These are phyloP conservation scores for Datisca glomerata DNA, from an alignment of 306 rosid species.

Conservation along the genomic window DNA sequence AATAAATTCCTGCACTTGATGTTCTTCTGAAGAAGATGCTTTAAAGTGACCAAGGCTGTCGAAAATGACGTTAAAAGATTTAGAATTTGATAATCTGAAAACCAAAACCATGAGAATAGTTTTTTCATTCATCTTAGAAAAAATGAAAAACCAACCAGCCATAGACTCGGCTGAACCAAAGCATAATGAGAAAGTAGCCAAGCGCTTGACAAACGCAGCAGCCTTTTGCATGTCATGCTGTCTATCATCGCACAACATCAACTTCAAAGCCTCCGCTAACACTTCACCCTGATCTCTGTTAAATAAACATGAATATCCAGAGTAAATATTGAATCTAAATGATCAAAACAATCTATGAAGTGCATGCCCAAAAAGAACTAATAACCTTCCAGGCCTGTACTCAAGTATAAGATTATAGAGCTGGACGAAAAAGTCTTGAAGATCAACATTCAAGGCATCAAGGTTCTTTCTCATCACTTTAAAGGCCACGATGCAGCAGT, in stretches of 20 bases:
- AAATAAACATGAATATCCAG: no score
- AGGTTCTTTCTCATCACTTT: conserved; percentile 93
- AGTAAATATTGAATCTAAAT: no score
- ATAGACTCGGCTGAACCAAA: conserved; percentile 81
- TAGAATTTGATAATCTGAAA: conserved; percentile 7
- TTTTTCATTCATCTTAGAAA: not conserved
- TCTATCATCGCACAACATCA: conserved; percentile 90
- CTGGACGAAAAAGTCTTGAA: conserved; percentile 79
- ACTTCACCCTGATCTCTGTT: conserved; percentile 83
- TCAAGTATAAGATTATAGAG: conserved; percentile 84
- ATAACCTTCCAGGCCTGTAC: conserved; percentile 94
- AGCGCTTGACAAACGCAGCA: conserved; percentile 88
- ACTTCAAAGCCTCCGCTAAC: conserved; percentile 85
- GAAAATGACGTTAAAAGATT: conserved; percentile 1
- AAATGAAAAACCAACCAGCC: conserved; percentile 52
- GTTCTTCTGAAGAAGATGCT: conserved; percentile 89
- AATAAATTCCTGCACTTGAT: conserved; percentile 83
- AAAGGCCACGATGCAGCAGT: conserved; percentile 89
- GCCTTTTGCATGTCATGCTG: conserved; percentile 99
- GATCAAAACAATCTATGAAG: no score
- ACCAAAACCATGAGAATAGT: conserved; percentile 7
- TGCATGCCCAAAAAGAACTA: no score
- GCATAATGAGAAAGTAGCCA: conserved; percentile 59
- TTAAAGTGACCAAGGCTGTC: conserved; percentile 82
- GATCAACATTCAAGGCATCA: conserved; percentile 87